Percentiles rank a stretch among this genome's conserved stretches.
Conservation (phyloP, 2,329 filamentous ascomycete genomes). For the Zymoseptoria crescenta region DNA sequence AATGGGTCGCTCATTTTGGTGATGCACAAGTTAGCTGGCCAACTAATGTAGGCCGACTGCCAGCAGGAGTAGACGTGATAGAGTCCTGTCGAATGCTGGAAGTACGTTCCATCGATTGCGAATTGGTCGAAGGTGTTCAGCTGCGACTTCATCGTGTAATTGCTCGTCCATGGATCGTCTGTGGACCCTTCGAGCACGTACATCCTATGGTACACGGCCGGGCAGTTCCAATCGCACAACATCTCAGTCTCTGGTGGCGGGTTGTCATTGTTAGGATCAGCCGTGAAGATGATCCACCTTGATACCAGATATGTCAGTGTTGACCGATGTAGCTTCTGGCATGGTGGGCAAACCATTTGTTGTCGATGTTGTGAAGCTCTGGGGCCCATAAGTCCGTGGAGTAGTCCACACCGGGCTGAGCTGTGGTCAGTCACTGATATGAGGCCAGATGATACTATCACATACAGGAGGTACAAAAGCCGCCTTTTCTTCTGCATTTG, state of each 20-base stretch:
- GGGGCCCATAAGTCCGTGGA: conserved; percentile 45
- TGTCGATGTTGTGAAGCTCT: conserved; percentile 42
- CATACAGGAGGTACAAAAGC: conserved; percentile 35
- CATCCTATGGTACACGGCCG: conserved; percentile 46
- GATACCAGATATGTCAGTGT: neutral
- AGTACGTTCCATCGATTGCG: conserved; percentile 48
- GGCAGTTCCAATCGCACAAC: conserved; percentile 31
- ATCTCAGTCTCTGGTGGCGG: conserved; percentile 41
- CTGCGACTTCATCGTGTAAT: conserved; percentile 39
- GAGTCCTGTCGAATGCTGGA: conserved; percentile 35
- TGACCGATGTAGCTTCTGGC: neutral
- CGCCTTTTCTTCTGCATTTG: conserved; percentile 36
- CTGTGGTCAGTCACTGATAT: neutral
- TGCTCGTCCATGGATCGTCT: conserved; percentile 39
- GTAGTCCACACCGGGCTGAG: conserved; percentile 33
- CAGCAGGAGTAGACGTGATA: conserved; percentile 39
- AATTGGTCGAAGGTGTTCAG: conserved; percentile 47
- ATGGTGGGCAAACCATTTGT: conserved; percentile 36
- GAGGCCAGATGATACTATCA: neutral
- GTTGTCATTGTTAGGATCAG: conserved; percentile 39
- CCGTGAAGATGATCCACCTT: conserved; percentile 42
- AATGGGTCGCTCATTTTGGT: conserved; percentile 43
- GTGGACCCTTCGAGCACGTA: conserved; percentile 40
- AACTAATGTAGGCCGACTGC: conserved; percentile 39
- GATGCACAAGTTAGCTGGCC: conserved; percentile 48